These are phyloP conservation scores for Penicillium nordicum DNA, from an alignment of 2,329 filamentous ascomycete species.

Conservation along the genomic window DNA sequence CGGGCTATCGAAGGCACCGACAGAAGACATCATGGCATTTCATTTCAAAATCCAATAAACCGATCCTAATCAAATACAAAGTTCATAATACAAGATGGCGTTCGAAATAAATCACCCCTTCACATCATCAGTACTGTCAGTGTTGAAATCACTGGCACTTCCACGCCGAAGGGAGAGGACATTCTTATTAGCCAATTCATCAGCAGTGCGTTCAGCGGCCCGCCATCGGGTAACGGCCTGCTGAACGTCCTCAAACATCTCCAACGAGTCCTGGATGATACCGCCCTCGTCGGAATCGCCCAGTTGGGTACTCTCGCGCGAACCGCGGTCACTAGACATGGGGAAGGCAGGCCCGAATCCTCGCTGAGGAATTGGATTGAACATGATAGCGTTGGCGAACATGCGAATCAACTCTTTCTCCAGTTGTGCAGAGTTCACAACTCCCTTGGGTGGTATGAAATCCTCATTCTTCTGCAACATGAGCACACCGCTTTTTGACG, in stretches of 20 bases:
- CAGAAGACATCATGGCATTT: conserved; percentile 9
- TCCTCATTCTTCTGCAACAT: conserved; percentile 63
- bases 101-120: conserved; percentile 23
- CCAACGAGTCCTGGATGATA: conserved; percentile 79
- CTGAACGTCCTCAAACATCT: conserved; percentile 88
- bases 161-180: conserved; percentile 36
- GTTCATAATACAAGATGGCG: conserved; percentile 15
- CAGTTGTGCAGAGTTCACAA: conserved; percentile 88
- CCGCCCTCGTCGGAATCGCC: conserved; percentile 77
- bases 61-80: conserved; percentile 21
- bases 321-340: conserved; percentile 44
- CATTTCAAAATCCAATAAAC: conserved; percentile 4
- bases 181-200: conserved; percentile 39
- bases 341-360: conserved; percentile 63
- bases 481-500: conserved; percentile 42
- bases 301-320: conserved; percentile 45
- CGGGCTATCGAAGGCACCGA: conserved; percentile 11
- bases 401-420: conserved; percentile 93
- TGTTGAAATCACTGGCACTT: conserved; percentile 38
- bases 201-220: conserved; percentile 58
- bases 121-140: conserved; percentile 36
- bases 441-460: conserved; percentile 77
- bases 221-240: conserved; percentile 72
- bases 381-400: conserved; percentile 99
- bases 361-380: conserved; percentile 77